Evolutionary conservation across 2,329 filamentous ascomycete genomes (phyloP), one percentile per base, ranked within the genome.

Genomic region (Ophiostoma sp.): DNA sequence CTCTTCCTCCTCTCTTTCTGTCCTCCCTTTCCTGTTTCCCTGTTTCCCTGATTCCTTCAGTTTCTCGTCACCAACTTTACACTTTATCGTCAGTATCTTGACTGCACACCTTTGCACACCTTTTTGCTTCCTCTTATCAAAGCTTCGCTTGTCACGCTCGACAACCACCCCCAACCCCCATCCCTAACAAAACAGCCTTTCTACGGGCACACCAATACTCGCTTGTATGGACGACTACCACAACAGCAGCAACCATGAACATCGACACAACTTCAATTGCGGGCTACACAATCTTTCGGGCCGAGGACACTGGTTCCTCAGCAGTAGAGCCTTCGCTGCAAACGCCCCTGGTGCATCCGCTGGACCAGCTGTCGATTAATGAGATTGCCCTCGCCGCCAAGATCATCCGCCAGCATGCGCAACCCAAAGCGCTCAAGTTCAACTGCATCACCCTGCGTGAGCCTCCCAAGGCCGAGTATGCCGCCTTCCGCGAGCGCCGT

Each of bases 401-500:
- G 72, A 83, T 87, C 1, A 84, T 93, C 48, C 86, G 97, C 76
- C 90, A 89, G 75, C 88, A 91, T 77, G 87, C 91, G 73, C 86
- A 96, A 80, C 85, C 89, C 72, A 87, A 91, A 69, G 86, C 91
- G 70, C 86, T 97, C 74, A 90, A 90, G 82, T 97, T 95, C 88
- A 97, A 97, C 84, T 92, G 94, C 11, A 91, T 97, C 73, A 93
- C 93, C 2, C 85, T 97, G 33, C 91, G 90, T 78, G 94, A 97
- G 85, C 94, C 94, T 59, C 91, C 91, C 75, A 98, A 97, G 85
- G 89, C 87, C 68, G 90, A 94, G 78, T 94, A 97, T 92, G 85
- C 90, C 80, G 88, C 87, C 75, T 98, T 93, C 93, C 83, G 97
- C 11, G 89, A 87, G 70, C 86, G 90, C 74, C 89, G 92, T 0